These are phyloP conservation scores for Hymenoscyphus repandus DNA, from an alignment of 2,329 filamentous ascomycete genomes.

Conservation along the genomic window DNA sequence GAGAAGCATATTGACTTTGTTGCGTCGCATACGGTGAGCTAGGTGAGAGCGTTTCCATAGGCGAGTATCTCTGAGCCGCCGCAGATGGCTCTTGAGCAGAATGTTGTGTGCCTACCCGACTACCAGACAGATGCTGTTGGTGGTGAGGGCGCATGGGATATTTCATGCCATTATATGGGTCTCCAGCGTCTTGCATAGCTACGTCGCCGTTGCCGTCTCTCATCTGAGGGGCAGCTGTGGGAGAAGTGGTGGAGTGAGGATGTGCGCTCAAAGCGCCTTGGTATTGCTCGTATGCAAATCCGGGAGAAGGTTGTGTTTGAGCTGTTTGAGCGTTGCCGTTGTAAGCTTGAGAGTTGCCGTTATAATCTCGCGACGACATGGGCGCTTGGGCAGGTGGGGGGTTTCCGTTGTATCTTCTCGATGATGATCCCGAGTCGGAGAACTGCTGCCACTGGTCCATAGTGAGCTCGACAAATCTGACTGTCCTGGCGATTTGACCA, in stretches of 20 bases:
- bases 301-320: slow-evolving; percentile 47
- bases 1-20: slow-evolving; percentile 35
- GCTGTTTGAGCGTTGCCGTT: slow-evolving; percentile 37
- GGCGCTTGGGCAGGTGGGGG: slow-evolving; percentile 1
- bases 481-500: not conserved
- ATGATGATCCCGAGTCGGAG: slow-evolving; percentile 56
- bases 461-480: slow-evolving; percentile 12
- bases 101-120: slow-evolving; percentile 58
- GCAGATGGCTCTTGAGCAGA: slow-evolving; percentile 69
- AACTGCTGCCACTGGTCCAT: slow-evolving; percentile 63
- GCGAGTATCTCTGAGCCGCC: slow-evolving; percentile 88
- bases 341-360: slow-evolving; percentile 47
- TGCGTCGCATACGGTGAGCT: slow-evolving; percentile 65
- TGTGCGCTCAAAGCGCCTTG: slow-evolving; percentile 42
- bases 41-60: slow-evolving; percentile 85
- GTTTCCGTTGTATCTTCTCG: slow-evolving; percentile 43
- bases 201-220: slow-evolving; percentile 73
- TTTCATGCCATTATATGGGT: slow-evolving; percentile 80
- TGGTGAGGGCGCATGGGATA: slow-evolving; percentile 77
- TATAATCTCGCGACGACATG: slow-evolving; percentile 56
- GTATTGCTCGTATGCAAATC: slow-evolving; percentile 66
- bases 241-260: slow-evolving; percentile 50
- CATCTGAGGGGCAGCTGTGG: slow-evolving; percentile 51
- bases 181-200: slow-evolving; percentile 80
- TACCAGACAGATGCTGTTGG: slow-evolving; percentile 60